A percentile compares a stretch with the other conserved stretches of the same genome.
Evolutionary conservation across 345 rosid species (phyloP).

Genomic region (Toxicodendron radicans): DNA sequence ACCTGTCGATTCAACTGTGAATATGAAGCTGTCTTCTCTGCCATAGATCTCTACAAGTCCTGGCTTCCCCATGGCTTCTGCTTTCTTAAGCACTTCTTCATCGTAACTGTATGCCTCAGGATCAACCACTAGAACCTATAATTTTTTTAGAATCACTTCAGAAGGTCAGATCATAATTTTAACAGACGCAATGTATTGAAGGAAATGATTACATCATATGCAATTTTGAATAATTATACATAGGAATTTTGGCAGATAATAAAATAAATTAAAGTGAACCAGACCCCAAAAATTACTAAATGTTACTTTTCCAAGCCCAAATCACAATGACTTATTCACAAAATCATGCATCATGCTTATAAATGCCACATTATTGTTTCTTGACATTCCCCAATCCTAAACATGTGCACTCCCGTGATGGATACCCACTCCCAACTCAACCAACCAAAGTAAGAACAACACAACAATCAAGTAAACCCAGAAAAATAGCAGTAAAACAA

Average conservation of each 20-base stretch:
- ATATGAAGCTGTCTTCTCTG: slow-evolving; percentile 80
- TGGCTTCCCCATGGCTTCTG: slow-evolving; percentile 87
- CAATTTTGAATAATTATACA: background rate
- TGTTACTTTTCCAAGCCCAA: no score
- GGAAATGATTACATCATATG: background rate
- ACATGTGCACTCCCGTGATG: no score
- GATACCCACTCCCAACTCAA: no score
- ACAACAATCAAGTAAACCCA: no score
- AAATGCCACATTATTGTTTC: no score
- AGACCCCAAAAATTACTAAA: background rate
- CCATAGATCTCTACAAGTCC: slow-evolving; percentile 85
- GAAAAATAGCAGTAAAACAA: no score
- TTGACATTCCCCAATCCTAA: no score
- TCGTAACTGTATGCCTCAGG: slow-evolving; percentile 90
- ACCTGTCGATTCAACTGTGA: slow-evolving; percentile 93
- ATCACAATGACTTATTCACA: no score
- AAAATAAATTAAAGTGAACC: background rate
- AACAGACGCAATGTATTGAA: background rate
- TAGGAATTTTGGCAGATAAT: background rate
- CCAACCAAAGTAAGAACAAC: no score
- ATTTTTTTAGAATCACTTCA: background rate
- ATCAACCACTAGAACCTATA: slow-evolving; percentile 77
- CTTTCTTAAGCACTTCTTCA: slow-evolving; percentile 86
- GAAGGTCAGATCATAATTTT: background rate
- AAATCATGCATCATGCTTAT: no score